Percentiles rank a stretch among this genome's conserved stretches.
Evolutionary conservation across 2,329 filamentous ascomycete genomes (phyloP).

Genomic region (Dactylellina drechsleri): DNA sequence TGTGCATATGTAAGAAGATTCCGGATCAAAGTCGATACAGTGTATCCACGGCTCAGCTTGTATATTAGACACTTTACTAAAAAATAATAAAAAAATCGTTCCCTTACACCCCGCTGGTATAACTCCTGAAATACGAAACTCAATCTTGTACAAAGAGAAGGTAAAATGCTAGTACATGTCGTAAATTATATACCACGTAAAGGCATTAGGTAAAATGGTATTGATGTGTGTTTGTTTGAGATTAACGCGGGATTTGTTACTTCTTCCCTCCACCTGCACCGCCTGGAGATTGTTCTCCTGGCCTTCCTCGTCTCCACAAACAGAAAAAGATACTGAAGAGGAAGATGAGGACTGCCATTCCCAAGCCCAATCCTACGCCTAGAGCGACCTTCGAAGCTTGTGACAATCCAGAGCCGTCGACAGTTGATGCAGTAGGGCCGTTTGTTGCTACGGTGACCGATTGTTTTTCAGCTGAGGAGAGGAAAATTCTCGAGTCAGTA

Average conservation of each 20-base stretch:
- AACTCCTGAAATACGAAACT: conserved; percentile 43
- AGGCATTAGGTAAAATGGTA: conserved; percentile 25
- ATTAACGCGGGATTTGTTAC: conserved; percentile 9
- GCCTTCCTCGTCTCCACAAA: conserved; percentile 31
- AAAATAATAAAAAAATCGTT: conserved; percentile 19
- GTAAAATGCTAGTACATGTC: conserved; percentile 42
- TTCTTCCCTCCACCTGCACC: conserved; percentile 12
- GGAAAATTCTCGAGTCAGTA: too few relatives aligned
- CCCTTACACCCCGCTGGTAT: conserved; percentile 47
- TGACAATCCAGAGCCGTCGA: conserved; percentile 25
- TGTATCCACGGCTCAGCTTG: not conserved
- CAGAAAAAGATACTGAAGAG: conserved; percentile 42
- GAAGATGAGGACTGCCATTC: conserved; percentile 34
- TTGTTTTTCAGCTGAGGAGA: too few relatives aligned
- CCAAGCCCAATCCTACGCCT: conserved; percentile 40
- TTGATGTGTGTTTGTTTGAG: not conserved
- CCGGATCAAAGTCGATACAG: too few relatives aligned
- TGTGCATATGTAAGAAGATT: too few relatives aligned
- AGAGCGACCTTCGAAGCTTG: conserved; percentile 38
- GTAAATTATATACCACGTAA: conserved; percentile 44
- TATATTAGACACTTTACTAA: conserved; percentile 28
- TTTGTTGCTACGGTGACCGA: too few relatives aligned
- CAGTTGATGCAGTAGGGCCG: too few relatives aligned
- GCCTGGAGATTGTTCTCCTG: conserved; percentile 1
- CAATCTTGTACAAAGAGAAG: conserved; percentile 47